Evolutionary conservation across 805 yeast species (phyloP).

Genomic region (Yarrowia deformans): DNA sequence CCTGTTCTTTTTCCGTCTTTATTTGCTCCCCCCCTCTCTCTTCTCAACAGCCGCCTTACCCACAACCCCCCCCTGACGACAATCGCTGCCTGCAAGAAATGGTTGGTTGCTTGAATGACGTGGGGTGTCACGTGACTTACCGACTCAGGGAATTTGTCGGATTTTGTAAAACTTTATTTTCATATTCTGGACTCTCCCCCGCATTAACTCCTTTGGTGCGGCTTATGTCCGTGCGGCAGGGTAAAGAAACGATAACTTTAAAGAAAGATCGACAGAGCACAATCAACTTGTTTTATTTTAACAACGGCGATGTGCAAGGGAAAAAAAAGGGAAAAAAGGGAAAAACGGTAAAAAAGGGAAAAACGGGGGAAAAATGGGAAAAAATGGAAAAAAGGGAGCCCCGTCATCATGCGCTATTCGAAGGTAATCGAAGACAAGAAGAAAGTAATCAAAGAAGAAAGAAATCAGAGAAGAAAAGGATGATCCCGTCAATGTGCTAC

Average conservation of each 20-base stretch:
- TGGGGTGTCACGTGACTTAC: background rate
- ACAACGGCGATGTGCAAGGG: background rate
- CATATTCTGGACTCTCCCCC: background rate
- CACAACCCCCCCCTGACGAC: background rate
- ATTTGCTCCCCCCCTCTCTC: no score
- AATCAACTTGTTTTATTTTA: background rate
- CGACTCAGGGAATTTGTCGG: background rate
- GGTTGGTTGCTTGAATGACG: background rate
- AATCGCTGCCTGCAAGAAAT: background rate
- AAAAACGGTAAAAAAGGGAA: background rate
- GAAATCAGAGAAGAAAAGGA: no score
- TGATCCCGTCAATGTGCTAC: no score
- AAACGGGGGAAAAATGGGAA: background rate
- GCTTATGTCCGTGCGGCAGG: constrained; percentile 1
- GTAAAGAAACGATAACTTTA: background rate
- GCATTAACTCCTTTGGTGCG: constrained; percentile 2
- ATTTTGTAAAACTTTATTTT: no score
- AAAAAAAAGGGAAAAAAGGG: no score
- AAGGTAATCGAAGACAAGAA: no score
- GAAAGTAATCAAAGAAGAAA: no score
- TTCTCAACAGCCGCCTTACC: no score
- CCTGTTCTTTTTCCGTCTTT: no score
- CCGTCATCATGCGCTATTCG: no score
- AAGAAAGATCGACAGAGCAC: background rate
- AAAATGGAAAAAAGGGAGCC: background rate